Evolutionary conservation across 2,329 filamentous ascomycete species (phyloP).

Genomic region (Chrysoporthe austroafricana): DNA sequence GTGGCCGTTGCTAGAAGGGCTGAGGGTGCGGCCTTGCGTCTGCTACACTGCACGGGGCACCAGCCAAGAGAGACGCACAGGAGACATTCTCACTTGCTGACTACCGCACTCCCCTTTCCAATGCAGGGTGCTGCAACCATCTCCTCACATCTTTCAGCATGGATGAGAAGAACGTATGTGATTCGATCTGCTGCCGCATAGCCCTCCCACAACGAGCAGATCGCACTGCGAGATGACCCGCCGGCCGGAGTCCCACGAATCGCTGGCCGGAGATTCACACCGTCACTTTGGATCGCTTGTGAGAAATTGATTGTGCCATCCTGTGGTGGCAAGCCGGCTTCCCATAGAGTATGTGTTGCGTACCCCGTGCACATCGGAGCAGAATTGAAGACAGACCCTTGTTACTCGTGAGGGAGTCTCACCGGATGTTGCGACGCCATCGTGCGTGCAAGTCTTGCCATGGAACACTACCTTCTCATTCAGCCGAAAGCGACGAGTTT

Average conservation of each 20-base stretch:
- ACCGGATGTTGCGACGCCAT: slow-evolving; percentile 12
- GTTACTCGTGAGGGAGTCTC: not conserved
- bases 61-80: not conserved
- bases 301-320: not conserved
- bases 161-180: not conserved
- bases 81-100: not conserved
- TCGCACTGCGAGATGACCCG: not conserved
- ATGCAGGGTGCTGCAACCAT: slow-evolving; percentile 15
- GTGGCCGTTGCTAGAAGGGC: slow-evolving; percentile 7
- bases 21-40: not conserved
- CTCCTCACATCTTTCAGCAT: not conserved
- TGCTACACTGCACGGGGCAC: slow-evolving; percentile 1
- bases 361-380: not conserved
- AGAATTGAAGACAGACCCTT: slow-evolving; percentile 2
- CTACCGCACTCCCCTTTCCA: slow-evolving; percentile 3
- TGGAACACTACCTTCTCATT: slow-evolving; percentile 16
- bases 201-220: slow-evolving; percentile 1
- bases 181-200: slow-evolving; percentile 5
- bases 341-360: not conserved
- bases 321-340: not conserved
- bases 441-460: slow-evolving; percentile 11
- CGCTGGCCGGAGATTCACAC: not conserved
- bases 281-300: not conserved
- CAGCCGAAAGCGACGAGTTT: slow-evolving; percentile 14
- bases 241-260: not conserved